Evolutionary conservation across 169 alveolate genomes (phyloP).

Genomic region (Plasmodium chabaudi): DNA sequence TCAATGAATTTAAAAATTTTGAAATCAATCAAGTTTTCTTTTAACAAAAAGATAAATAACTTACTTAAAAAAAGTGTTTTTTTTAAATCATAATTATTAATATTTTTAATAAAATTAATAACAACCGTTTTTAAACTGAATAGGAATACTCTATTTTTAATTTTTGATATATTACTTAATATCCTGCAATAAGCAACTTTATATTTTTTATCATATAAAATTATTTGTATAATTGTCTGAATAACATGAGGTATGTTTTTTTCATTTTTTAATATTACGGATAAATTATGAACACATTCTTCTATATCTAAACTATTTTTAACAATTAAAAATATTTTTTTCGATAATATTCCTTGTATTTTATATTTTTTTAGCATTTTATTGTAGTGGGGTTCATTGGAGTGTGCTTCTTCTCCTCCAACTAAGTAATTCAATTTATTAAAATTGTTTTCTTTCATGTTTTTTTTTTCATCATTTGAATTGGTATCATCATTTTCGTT

Average conservation of each 20-base stretch:
- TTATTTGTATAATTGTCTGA: constrained; percentile 58
- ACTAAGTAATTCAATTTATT: constrained; percentile 39
- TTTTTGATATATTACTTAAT: constrained; percentile 32
- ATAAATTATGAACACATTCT: constrained; percentile 68
- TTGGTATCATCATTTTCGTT: not conserved
- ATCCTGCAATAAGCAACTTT: constrained; percentile 55
- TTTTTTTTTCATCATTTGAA: constrained; percentile 9
- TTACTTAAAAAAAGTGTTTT: constrained; percentile 61
- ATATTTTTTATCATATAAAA: constrained; percentile 63
- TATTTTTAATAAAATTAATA: constrained; percentile 70
- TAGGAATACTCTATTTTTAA: constrained; percentile 56
- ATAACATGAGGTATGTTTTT: constrained; percentile 68
- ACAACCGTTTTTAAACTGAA: constrained; percentile 71
- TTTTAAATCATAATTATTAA: constrained; percentile 53
- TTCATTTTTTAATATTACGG: constrained; percentile 51
- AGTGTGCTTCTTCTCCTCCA: constrained; percentile 24
- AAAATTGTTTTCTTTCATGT: constrained; percentile 16
- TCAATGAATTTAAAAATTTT: constrained; percentile 53
- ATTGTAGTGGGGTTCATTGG: constrained; percentile 25
- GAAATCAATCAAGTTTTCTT: constrained; percentile 51
- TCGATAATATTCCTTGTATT: constrained; percentile 69
- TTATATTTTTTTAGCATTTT: constrained; percentile 53
- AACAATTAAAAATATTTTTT: constrained; percentile 62
- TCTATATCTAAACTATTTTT: constrained; percentile 60
- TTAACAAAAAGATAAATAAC: constrained; percentile 29